Conservation (phyloP, 805 yeast species). For the Saccharomyces kudriavzevii region DNA sequence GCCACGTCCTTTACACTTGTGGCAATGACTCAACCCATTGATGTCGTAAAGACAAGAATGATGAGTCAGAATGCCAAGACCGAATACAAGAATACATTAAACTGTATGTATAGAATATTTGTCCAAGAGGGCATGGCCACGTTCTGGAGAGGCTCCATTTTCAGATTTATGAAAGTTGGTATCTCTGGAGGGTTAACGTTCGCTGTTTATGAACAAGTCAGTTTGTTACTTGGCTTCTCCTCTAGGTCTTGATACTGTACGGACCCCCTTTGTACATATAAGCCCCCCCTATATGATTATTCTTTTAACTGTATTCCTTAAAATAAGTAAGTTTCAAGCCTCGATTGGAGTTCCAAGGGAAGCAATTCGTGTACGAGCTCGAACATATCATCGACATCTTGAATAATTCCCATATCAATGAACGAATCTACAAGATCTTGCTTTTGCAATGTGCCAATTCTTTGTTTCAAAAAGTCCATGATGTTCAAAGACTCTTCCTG, state of each 20-base stretch:
- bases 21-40: slow-evolving; percentile 78
- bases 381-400: neutral
- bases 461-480: neutral
- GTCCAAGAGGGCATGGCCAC: slow-evolving; percentile 38
- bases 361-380: neutral
- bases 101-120: slow-evolving; percentile 43
- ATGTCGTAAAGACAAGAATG: slow-evolving; percentile 78
- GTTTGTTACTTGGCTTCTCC: neutral
- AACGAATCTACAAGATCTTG: neutral
- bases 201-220: slow-evolving; percentile 48
- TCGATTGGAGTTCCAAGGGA: neutral
- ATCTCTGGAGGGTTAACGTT: slow-evolving; percentile 65
- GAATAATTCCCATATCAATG: neutral
- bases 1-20: slow-evolving; percentile 68
- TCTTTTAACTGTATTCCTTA: neutral
- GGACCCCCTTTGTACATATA: neutral
- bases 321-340: neutral
- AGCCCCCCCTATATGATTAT: neutral
- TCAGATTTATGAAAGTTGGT: slow-evolving; percentile 63
- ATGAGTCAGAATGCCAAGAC: slow-evolving; percentile 64
- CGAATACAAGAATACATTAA: slow-evolving; percentile 53
- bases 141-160: slow-evolving; percentile 54
- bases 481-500: neutral
- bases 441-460: neutral
- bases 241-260: neutral